A percentile compares a stretch with the other conserved stretches of the same genome.
Evolutionary conservation across 75 land plant genomes (phyloP).

Genomic region (Gnetum montanum): DNA sequence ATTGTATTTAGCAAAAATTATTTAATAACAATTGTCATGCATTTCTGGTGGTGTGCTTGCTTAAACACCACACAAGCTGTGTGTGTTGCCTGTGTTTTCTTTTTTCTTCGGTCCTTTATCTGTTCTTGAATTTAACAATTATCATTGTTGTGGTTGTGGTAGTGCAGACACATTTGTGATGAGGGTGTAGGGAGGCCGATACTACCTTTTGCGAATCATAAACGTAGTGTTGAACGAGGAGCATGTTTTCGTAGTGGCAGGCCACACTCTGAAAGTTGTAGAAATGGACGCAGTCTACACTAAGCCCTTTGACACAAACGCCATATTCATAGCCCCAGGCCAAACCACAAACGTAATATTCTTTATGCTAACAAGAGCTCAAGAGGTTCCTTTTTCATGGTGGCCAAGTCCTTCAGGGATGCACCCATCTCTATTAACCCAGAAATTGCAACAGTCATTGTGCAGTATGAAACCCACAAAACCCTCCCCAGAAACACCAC

Average conservation of each 20-base stretch:
- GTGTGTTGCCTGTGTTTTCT: no score
- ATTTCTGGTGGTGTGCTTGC: no score
- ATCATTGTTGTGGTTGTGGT: no score
- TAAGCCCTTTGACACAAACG: constrained; percentile 26
- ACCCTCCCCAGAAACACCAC: not conserved
- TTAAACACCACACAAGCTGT: no score
- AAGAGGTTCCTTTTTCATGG: constrained; percentile 38
- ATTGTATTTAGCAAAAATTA: no score
- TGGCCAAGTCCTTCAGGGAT: constrained; percentile 29
- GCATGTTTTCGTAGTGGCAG: constrained; percentile 44
- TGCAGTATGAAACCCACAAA: constrained; percentile 18
- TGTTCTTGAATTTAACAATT: no score
- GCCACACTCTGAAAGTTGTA: constrained; percentile 49
- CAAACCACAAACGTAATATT: constrained; percentile 42
- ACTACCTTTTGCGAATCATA: constrained; percentile 41
- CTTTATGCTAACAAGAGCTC: constrained; percentile 27
- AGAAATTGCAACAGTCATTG: constrained; percentile 26
- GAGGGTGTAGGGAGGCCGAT: constrained; percentile 27
- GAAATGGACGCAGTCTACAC: constrained; percentile 56
- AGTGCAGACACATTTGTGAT: constrained; percentile 26
- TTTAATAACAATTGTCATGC: no score
- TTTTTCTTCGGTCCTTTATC: no score
- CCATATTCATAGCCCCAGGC: constrained; percentile 36
- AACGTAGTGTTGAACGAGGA: constrained; percentile 46
- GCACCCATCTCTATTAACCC: constrained; percentile 22